Base-by-base conservation (phyloP, 2,329 filamentous ascomycete species). In the Colletotrichum tropicicola region DNA sequence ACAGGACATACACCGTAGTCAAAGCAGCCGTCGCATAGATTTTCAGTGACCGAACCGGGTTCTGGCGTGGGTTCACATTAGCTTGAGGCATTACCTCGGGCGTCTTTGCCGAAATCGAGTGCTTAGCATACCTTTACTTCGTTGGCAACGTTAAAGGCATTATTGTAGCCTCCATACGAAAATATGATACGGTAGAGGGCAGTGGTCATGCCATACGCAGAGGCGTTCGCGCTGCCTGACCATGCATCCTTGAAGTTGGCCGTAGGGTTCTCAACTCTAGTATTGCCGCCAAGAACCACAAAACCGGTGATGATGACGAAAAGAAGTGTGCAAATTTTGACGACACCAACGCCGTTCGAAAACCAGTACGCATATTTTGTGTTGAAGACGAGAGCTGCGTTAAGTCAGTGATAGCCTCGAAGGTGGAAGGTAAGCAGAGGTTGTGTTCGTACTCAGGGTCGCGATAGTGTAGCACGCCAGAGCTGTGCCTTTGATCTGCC, bases 401-500 rank as follows among this genome's bases (percentile, higher is more conserved):
- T 1, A 1, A 9, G 8, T 52, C n/a, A 41, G 55, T 7, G n/a
- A n/a, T n/a, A n/a, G n/a, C n/a, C n/a, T n/a, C n/a, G n/a, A n/a
- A n/a, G n/a, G n/a, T n/a, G n/a, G n/a, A n/a, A n/a, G n/a, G n/a
- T n/a, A n/a, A n/a, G n/a, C n/a, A n/a, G n/a, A n/a, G n/a, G n/a
- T n/a, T n/a, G n/a, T n/a, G 2, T 35, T 35, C 8, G 12, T 78
- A 63, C 59, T 53, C 23, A 63, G 23, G 3, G 59, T 63, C 5
- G 88, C 87, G 0, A 89, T 70, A 0, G 85, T 88, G 68, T 91
- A 91, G 0, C 82, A 85, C 1, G 86, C 89, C 23, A 91, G 76
- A 0, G 90, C 90, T 2, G 91, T 84, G 1, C 89, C 90, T 72
- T 92, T 91, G 49, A 85, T 73, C 70, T 91, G 80, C 90, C 89